These are phyloP conservation scores for Backusella parvicylindrica DNA, from an alignment of 192 early-diverging fungal species.

Conservation along the genomic window DNA sequence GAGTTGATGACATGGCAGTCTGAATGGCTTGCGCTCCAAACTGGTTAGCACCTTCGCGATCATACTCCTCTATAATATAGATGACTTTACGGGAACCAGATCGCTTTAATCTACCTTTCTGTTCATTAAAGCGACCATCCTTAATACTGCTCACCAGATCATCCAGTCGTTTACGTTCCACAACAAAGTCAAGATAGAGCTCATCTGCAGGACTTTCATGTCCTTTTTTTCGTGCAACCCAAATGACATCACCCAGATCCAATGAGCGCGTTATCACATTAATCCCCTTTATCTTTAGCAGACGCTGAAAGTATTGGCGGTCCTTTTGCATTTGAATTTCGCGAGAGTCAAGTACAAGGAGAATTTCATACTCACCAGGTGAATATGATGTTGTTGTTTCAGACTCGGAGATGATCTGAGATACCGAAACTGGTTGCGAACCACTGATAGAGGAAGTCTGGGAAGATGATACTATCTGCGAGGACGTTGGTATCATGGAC, in stretches of 20 bases:
- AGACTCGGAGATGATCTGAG: not conserved
- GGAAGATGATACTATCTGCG: not conserved
- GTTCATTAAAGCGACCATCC: slow-evolving; percentile 90
- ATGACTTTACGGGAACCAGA: slow-evolving; percentile 73
- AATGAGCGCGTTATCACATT: slow-evolving; percentile 56
- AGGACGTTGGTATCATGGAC: not conserved
- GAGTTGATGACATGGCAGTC: slow-evolving; percentile 71
- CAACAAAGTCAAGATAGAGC: slow-evolving; percentile 77
- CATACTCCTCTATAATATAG: slow-evolving; percentile 86
- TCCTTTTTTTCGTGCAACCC: slow-evolving; percentile 64
- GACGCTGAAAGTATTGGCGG: slow-evolving; percentile 67
- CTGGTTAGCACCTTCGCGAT: slow-evolving; percentile 54
- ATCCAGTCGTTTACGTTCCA: slow-evolving; percentile 94
- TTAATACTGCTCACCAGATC: slow-evolving; percentile 90
- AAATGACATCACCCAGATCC: slow-evolving; percentile 85
- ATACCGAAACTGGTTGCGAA: not conserved
- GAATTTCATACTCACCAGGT: slow-evolving; percentile 54
- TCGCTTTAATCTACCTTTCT: slow-evolving; percentile 79
- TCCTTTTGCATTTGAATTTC: slow-evolving; percentile 71
- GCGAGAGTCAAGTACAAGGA: slow-evolving; percentile 77
- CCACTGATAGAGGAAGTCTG: not conserved
- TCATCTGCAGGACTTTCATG: slow-evolving; percentile 43
- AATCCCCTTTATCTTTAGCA: slow-evolving; percentile 59
- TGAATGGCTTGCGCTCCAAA: slow-evolving; percentile 63
- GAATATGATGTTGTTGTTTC: not conserved